Percentiles rank a stretch among this genome's conserved stretches.
Evolutionary conservation across 2,329 filamentous ascomycete genomes (phyloP).

Genomic region (Arthrobotrys musiformis): DNA sequence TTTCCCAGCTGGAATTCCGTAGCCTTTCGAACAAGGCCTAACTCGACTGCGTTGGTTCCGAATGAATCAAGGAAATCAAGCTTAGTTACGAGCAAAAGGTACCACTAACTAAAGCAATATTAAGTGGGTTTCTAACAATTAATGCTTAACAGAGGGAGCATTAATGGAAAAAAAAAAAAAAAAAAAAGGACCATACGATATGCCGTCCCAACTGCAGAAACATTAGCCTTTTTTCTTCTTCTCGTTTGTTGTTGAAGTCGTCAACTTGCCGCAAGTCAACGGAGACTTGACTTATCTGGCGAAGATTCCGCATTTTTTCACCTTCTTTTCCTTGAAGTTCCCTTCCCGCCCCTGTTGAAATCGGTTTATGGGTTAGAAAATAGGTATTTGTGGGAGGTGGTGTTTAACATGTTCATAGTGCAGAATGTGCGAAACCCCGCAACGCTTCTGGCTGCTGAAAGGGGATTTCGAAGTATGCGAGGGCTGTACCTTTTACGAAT

Average conservation of each 20-base stretch:
- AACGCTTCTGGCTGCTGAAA: conserved; percentile 47
- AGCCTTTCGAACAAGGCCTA: not conserved
- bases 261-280: conserved; percentile 30
- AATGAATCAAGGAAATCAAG: conserved; percentile 8
- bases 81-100: not conserved
- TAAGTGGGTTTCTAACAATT: not conserved
- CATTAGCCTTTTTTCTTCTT: conserved; percentile 14
- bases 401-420: conserved; percentile 17
- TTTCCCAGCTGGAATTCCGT: conserved; percentile 5
- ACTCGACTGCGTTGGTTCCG: not conserved
- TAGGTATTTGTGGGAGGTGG: conserved; percentile 21
- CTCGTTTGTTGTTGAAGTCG: conserved; percentile 1
- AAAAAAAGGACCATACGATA: conserved; percentile 2
- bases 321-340: not conserved
- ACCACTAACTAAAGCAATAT: not conserved
- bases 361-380: not conserved
- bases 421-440: conserved; percentile 28
- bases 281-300: conserved; percentile 49
- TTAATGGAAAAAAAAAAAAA: too few species aligned
- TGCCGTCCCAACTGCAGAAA: conserved; percentile 29
- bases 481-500: conserved; percentile 41
- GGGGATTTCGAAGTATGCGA: conserved; percentile 18
- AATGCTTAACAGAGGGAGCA: not conserved
- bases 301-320: conserved; percentile 21
- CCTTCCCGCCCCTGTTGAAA: not conserved